These are phyloP conservation scores for Aspergillus sp. DNA, from an alignment of 2,329 filamentous ascomycete species.

Conservation along the genomic window DNA sequence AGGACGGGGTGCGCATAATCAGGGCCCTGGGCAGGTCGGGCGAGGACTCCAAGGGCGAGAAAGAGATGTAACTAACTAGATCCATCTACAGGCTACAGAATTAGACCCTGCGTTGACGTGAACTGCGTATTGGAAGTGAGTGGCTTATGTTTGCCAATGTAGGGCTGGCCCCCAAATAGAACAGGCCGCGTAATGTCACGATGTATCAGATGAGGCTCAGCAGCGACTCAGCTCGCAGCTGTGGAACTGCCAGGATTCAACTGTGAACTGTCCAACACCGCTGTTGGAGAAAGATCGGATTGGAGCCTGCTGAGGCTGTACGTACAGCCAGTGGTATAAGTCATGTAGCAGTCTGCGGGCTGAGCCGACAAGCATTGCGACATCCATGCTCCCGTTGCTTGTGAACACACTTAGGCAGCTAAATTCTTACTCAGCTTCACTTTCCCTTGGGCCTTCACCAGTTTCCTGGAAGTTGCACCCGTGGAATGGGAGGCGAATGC, in stretches of 20 bases:
- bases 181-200: background rate
- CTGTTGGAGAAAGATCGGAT: background rate
- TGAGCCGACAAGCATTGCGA: too few species aligned
- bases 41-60: background rate
- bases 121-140: too few species aligned
- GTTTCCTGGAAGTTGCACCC: too few species aligned
- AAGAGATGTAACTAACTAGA: background rate
- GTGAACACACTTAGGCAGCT: background rate
- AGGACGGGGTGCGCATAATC: conserved; percentile 53
- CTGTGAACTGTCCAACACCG: too few species aligned
- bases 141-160: background rate
- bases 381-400: too few species aligned
- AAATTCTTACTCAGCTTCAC: background rate
- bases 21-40: conserved; percentile 33
- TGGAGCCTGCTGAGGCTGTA: background rate
- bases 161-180: background rate
- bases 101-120: too few species aligned
- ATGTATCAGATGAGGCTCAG: background rate
- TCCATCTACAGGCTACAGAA: too few species aligned
- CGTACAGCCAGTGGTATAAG: too few species aligned
- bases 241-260: background rate
- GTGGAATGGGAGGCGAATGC: background rate
- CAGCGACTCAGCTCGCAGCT: too few species aligned
- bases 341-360: too few species aligned
- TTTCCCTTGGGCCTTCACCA: too few species aligned